Conservation (phyloP, 495 filamentous ascomycete species). For the Lophium mytilinum region DNA sequence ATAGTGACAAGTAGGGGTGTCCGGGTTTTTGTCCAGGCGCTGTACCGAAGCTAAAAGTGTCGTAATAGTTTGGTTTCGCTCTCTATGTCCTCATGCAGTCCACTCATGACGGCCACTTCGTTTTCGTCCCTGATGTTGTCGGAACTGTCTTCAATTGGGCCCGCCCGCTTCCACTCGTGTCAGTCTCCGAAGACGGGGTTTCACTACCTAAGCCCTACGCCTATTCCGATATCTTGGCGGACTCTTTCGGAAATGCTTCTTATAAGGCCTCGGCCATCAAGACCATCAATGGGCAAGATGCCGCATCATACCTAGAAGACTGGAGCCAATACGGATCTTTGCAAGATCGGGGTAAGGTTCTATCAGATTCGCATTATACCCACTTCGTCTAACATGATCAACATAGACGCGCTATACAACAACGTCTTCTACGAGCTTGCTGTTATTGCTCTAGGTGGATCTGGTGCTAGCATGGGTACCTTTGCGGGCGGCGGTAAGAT, state of each 20-base stretch:
- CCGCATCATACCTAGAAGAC: conserved; percentile 25
- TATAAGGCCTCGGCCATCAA: conserved; percentile 26
- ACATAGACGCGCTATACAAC: conserved; percentile 25
- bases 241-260: conserved; percentile 24
- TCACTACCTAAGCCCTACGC: conserved; percentile 24
- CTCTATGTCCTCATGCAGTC: conserved; percentile 26
- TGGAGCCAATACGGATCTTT: conserved; percentile 20
- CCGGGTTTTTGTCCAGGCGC: too few species aligned
- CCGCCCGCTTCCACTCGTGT: conserved; percentile 27
- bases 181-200: conserved; percentile 24
- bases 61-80: conserved; percentile 24
- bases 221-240: conserved; percentile 28
- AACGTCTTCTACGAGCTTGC: conserved; percentile 28
- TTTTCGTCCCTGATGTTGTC: conserved; percentile 28
- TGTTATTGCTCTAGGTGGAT: conserved; percentile 14
- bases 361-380: too few species aligned
- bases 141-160: conserved; percentile 28
- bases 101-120: conserved; percentile 33
- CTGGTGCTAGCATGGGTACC: conserved; percentile 29
- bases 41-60: too few species aligned
- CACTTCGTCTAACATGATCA: too few species aligned
- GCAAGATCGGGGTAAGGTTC: conserved; percentile 18
- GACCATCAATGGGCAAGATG: conserved; percentile 30
- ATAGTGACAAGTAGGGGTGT: too few species aligned
- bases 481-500: conserved; percentile 25